Base-by-base conservation (phyloP, 2,329 filamentous ascomycete genomes). In the Pseudocercospora eumusae region DNA sequence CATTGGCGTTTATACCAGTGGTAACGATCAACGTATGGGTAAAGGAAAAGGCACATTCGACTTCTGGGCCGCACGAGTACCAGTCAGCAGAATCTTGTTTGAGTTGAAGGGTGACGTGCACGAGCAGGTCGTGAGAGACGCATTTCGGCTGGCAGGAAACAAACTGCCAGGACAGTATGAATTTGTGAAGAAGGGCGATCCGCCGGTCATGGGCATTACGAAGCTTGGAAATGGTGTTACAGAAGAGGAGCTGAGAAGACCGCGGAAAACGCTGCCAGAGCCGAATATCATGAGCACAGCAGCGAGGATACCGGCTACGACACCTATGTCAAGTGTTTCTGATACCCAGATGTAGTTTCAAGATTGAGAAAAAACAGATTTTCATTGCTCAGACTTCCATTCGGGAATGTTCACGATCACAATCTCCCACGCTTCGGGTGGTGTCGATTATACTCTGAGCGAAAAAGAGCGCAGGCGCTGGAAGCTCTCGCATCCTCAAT, bases 11-110 rank as follows among this genome's bases (percentile, higher is more conserved):
- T 99, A 95, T 77, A 89, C 92, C 61, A 95, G 89, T 76, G 95
- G 95, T 61, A 99, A 98, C 73, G 95, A 99, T 80, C 89, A 92
- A 76, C 89, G 95, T 85, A 99, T 99, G 96, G 95, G 95, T 76
- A 99, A 98, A 80, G 95, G 95, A 79, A 99, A 99, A 77, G 95
- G 95, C 70, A 90, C 88, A 65, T 98, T 99, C 75, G 95, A 99
- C 76, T 91, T 96, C 75, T 99, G 95, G 95, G 92, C 93, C 4
- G 86, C 90, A 21, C 87, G 93, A 77, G 88, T 98, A 69, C 87
- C 92, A 8, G 91, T 98, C 56, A 96, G 90, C 78, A 91, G 95
- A 76, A 86, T 99, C 54, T 82, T 97, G 20, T 96, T 99, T 69
- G 95, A 99, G 79, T 80, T 99, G 69, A 92, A 92, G 77, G 95